Base-by-base conservation (phyloP, 2,329 filamentous ascomycete genomes). In the Apiospora sp. region DNA sequence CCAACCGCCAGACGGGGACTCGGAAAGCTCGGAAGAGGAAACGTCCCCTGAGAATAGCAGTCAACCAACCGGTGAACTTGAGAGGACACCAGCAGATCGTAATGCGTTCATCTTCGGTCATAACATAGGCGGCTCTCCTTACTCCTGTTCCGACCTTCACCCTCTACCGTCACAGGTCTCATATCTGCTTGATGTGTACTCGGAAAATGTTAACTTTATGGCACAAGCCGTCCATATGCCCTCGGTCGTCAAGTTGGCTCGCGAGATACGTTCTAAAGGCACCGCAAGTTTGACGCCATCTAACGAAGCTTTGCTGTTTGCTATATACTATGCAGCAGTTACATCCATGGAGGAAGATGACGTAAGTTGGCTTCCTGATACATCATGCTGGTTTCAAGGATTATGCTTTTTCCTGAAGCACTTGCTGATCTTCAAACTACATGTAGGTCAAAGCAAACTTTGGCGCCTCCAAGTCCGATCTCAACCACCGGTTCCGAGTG, bases 261-360 rank as follows among this genome's bases (percentile, higher is more conserved):
- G 83, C 3, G 79, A 81, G 37, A 74, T 80, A 24, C 83, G 82
- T 1, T 78, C 76, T n/a, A 72, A 77, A 44, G 78, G 82, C 37
- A 76, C 78, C 2, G 72, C 72, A 4, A 64, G 58, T 14, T 76
- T 87, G 0, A 81, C 83, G 0, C 83, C 85, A 1, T 79, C 83
- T 3, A 83, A 87, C 64, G 86, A 90, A 73, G 87, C 88, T 1
- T 76, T 91, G 61, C 79, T 90, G 78, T 89, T 90, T 76, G 82
- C 88, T 0, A 88, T 91, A 7, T 90, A 89, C 79, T 90, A 89
- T 74, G 85, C 87, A 0, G 85, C 88, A 0, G 79, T 90, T 8
- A 86, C 83, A 0, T 89, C 88, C 0, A 88, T 90, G 87, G 87
- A 89, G 13, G 87, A 88, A 4, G 86, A 89, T 0, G 88, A 90